These are phyloP conservation scores for Colletotrichum limetticola DNA, from an alignment of 2,329 filamentous ascomycete genomes.

Conservation along the genomic window DNA sequence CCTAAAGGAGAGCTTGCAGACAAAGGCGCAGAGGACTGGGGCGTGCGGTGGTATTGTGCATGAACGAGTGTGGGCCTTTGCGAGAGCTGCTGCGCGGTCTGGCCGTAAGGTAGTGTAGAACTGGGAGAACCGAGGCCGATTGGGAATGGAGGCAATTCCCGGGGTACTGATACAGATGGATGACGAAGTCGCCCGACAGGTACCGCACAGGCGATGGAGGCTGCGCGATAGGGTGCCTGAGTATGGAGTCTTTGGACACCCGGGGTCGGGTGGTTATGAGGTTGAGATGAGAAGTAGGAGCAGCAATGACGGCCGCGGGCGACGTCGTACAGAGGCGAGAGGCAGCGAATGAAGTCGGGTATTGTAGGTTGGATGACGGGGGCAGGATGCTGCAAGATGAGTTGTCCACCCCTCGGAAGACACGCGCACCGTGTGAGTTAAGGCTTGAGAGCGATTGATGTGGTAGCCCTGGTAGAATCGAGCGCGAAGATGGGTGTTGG, in stretches of 20 bases:
- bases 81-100: conserved; percentile 16
- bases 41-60: conserved; percentile 43
- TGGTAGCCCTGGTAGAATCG: background rate
- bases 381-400: conserved; percentile 36
- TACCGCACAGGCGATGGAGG: background rate
- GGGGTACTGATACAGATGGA: conserved; percentile 1
- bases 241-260: background rate
- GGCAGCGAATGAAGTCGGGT: conserved; percentile 26
- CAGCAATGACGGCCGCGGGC: background rate
- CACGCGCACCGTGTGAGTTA: conserved; percentile 25
- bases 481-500: background rate
- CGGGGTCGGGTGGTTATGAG: background rate
- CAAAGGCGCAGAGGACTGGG: conserved; percentile 32
- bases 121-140: conserved; percentile 4
- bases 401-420: conserved; percentile 33
- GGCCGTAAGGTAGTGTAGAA: conserved; percentile 9
- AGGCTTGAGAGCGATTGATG: background rate
- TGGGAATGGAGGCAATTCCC: conserved; percentile 21
- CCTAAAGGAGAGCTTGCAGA: conserved; percentile 44
- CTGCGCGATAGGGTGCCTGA: background rate
- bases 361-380: conserved; percentile 13
- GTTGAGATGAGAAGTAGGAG: conserved; percentile 2
- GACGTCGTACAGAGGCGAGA: conserved; percentile 18
- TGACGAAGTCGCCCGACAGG: background rate
- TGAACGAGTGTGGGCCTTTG: conserved; percentile 45